Conservation (phyloP, 176 grass and related monocot genomes). For the Musa itinerans region DNA sequence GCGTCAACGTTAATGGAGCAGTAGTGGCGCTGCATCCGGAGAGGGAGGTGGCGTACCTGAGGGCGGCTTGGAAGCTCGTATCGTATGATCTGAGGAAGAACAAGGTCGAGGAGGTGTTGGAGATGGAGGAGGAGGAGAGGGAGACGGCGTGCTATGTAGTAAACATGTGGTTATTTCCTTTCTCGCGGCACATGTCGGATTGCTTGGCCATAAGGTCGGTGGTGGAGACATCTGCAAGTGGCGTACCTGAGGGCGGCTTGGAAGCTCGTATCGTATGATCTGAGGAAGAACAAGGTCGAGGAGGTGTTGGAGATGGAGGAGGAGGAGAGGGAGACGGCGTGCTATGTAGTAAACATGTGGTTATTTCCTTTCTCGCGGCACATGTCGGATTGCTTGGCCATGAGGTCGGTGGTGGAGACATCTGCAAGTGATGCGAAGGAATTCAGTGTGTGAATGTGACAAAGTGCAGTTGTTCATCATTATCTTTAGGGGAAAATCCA, state of each 20-base stretch:
- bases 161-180: conserved; percentile 68
- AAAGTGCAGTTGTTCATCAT: too few relatives aligned
- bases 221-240: conserved; percentile 15
- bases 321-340: conserved; percentile 44
- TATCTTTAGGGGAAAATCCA: too few relatives aligned
- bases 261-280: conserved; percentile 58
- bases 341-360: conserved; percentile 66
- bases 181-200: conserved; percentile 47
- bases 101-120: conserved; percentile 38
- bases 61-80: conserved; percentile 51
- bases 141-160: conserved; percentile 56
- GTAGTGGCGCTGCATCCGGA: conserved; percentile 60
- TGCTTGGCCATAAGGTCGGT: conserved; percentile 15
- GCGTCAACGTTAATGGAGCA: conserved; percentile 10
- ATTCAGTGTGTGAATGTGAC: too few relatives aligned
- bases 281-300: conserved; percentile 33
- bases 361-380: conserved; percentile 60
- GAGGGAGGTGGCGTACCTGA: conserved; percentile 62
- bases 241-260: conserved; percentile 57
- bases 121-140: conserved; percentile 34
- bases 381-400: conserved; percentile 40
- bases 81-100: conserved; percentile 41
- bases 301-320: conserved; percentile 39
- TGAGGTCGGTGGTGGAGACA: too few relatives aligned
- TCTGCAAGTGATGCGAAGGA: too few relatives aligned